These are phyloP conservation scores for Hypoxylon sp. DNA, from an alignment of 2,329 filamentous ascomycete genomes.

Conservation along the genomic window DNA sequence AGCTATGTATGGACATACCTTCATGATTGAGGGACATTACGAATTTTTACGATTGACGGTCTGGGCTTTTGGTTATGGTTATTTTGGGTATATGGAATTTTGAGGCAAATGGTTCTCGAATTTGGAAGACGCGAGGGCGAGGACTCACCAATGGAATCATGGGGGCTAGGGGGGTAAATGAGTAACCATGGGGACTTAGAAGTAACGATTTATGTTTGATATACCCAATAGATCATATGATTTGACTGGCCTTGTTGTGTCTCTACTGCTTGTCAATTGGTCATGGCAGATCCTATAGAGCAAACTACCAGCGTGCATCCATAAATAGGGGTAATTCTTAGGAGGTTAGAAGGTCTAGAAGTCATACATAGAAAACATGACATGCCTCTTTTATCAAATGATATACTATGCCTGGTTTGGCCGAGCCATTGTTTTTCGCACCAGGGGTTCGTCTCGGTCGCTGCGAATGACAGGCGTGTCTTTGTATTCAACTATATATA, in stretches of 20 bases:
- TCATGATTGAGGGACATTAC: background rate
- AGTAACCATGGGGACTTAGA: background rate
- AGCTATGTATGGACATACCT: background rate
- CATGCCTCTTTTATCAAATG: background rate
- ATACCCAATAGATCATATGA: constrained; percentile 22
- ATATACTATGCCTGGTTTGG: background rate
- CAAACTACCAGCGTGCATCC: background rate
- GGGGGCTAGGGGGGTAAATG: background rate
- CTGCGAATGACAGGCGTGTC: background rate
- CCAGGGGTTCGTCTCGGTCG: background rate
- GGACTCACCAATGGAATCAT: background rate
- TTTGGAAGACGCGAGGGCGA: background rate
- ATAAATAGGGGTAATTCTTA: background rate
- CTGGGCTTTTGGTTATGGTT: background rate
- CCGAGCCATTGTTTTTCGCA: background rate
- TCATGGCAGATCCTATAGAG: background rate
- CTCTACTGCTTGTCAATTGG: background rate
- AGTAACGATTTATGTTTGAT: constrained; percentile 17
- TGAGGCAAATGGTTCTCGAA: background rate
- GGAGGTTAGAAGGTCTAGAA: background rate
- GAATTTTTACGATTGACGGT: constrained; percentile 3
- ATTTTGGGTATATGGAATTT: background rate
- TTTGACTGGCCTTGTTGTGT: background rate
- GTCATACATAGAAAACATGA: background rate
- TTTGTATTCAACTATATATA: background rate